Evolutionary conservation across 2,329 filamentous ascomycete species (phyloP).

Genomic region (Whalleya microplaca): DNA sequence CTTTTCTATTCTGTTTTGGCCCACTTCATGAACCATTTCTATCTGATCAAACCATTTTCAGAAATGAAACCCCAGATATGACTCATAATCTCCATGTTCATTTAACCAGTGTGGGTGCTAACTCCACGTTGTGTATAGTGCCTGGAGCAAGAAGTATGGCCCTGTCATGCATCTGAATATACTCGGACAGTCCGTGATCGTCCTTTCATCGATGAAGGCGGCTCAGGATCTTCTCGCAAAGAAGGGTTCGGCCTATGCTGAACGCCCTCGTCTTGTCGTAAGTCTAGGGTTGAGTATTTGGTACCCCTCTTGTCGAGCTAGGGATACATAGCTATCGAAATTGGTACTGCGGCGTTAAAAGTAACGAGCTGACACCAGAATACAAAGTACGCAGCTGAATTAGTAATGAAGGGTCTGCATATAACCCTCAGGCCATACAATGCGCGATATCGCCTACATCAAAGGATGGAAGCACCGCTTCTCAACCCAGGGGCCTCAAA

Average conservation of each 20-base stretch:
- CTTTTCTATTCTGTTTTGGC: background rate
- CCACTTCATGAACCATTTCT: too few relatives aligned
- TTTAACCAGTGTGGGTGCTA: background rate
- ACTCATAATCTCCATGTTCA: background rate
- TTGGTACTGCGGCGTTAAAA: background rate
- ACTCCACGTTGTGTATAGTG: background rate
- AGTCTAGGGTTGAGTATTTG: background rate
- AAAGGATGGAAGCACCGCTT: conserved; percentile 43
- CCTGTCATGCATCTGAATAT: conserved; percentile 25
- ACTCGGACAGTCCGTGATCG: conserved; percentile 23
- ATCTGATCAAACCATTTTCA: background rate
- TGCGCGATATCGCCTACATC: conserved; percentile 43
- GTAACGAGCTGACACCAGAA: background rate
- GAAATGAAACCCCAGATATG: background rate
- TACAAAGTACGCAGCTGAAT: conserved; percentile 33
- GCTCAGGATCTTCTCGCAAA: conserved; percentile 24
- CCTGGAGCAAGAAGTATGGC: conserved; percentile 21
- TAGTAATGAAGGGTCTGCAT: conserved; percentile 41
- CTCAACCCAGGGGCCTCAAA: conserved; percentile 35
- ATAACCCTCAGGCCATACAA: conserved; percentile 36
- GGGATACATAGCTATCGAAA: background rate
- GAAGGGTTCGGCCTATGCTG: conserved; percentile 22
- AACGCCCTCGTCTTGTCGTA: conserved; percentile 31
- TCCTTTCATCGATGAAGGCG: conserved; percentile 12
- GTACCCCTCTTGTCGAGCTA: background rate